Conservation (phyloP, 2,329 filamentous ascomycete genomes). For the Chalaropsis thielavioides region DNA sequence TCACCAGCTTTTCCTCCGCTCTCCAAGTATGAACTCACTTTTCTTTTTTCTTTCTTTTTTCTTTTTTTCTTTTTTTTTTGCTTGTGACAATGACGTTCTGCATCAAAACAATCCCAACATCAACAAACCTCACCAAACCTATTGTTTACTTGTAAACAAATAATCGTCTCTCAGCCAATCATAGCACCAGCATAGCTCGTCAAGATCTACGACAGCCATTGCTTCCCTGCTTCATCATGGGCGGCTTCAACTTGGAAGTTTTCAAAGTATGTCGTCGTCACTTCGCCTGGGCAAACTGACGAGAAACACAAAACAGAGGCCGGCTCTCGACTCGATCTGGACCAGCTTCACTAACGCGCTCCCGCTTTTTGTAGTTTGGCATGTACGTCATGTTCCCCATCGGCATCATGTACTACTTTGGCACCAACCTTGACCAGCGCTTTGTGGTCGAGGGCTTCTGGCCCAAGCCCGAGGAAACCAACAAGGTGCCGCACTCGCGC, state of each 20-base stretch:
- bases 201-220: too few relatives aligned
- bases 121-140: background rate
- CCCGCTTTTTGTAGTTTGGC: conserved; percentile 55
- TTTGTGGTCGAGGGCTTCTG: conserved; percentile 88
- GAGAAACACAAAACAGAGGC: too few relatives aligned
- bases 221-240: conserved; percentile 36
- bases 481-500: conserved; percentile 59
- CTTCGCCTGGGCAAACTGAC: background rate
- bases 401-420: conserved; percentile 99
- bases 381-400: conserved; percentile 99
- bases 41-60: background rate
- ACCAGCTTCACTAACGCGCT: background rate
- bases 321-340: too few relatives aligned
- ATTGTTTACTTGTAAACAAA: background rate
- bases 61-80: background rate
- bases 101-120: background rate
- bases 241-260: conserved; percentile 79
- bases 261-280: conserved; percentile 55
- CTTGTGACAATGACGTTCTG: background rate
- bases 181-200: background rate
- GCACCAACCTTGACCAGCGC: conserved; percentile 86
- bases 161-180: background rate
- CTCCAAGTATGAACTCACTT: background rate
- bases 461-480: conserved; percentile 66
- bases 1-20: background rate